Evolutionary conservation across 257 asterid species (phyloP).

Genomic region (Dorcoceras hygrometricum): DNA sequence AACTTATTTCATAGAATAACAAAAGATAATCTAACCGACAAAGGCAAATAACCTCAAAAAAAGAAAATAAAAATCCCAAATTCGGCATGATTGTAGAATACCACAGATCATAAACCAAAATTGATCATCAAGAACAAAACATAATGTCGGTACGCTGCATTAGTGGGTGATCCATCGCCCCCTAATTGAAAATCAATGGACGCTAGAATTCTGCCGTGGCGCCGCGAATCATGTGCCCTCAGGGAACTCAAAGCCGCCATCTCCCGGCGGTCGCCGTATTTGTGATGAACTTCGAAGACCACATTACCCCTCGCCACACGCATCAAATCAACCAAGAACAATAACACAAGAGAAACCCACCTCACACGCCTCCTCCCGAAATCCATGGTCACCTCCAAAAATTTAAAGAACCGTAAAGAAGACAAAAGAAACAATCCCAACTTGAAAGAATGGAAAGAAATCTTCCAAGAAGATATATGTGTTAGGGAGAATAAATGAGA

Average conservation of each 20-base stretch:
- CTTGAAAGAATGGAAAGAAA: constrained; percentile 22
- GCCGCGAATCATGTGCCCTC: constrained; percentile 49
- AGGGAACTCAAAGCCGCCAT: constrained; percentile 34
- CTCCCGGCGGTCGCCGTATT: constrained; percentile 49
- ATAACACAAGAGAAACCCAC: constrained; percentile 21
- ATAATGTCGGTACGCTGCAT: constrained; percentile 57
- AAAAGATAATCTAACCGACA: neutral
- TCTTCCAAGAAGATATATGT: constrained; percentile 18
- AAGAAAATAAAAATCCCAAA: neutral
- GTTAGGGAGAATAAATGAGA: constrained; percentile 25
- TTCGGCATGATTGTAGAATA: neutral
- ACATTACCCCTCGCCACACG: constrained; percentile 42
- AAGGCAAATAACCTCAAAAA: neutral
- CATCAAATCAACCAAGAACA: constrained; percentile 29
- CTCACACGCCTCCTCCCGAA: constrained; percentile 25
- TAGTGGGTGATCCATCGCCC: constrained; percentile 59
- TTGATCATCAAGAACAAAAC: too few relatives aligned
- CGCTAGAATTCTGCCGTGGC: constrained; percentile 58
- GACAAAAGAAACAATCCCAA: constrained; percentile 12
- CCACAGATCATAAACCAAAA: neutral
- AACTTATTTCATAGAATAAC: constrained; percentile 1
- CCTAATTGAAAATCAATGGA: constrained; percentile 50
- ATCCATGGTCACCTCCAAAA: constrained; percentile 36
- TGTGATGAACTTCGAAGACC: constrained; percentile 54
- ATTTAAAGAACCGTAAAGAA: constrained; percentile 1